Percentiles rank a stretch among this genome's conserved stretches.
phyloP scores from a whole-genome alignment of 129 eudicot genomes.

The Logfia minima region DNA sequence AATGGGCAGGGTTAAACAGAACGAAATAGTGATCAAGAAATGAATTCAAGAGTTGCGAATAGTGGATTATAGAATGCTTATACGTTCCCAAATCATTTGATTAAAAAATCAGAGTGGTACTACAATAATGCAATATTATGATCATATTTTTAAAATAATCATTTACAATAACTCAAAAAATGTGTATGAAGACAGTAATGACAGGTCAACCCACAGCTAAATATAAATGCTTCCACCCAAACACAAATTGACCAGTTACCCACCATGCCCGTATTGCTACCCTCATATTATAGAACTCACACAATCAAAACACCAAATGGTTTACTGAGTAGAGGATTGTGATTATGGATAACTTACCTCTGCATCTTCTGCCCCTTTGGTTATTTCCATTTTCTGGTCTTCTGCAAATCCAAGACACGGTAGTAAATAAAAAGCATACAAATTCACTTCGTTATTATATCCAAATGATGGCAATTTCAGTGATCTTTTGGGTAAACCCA shows the following conservation, averaged over 20 bases:
- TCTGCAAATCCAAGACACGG: constrained; percentile 32
- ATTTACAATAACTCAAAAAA: not conserved
- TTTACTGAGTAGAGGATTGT: not conserved
- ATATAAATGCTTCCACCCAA: not conserved
- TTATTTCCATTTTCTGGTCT: constrained; percentile 50
- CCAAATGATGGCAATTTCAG: not conserved
- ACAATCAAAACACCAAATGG: not conserved
- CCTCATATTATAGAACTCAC: not conserved
- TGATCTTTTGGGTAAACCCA: not conserved
- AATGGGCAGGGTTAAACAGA: not conserved
- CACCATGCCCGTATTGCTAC: not conserved
- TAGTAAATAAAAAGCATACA: constrained; percentile 8
- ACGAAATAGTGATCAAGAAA: not conserved
- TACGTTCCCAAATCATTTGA: not conserved
- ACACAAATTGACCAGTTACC: not conserved
- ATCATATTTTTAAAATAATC: not conserved
- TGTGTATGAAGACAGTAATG: not conserved
- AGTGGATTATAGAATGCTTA: not conserved
- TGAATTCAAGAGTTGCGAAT: not conserved
- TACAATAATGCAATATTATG: not conserved
- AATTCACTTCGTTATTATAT: not conserved
- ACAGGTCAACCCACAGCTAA: not conserved
- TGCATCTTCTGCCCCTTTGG: constrained; percentile 40
- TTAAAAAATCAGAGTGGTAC: not conserved
- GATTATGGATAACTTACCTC: constrained; percentile 25